These are phyloP conservation scores for Saccharomycopsis phalli DNA, from an alignment of 1,139 yeast genomes.

Conservation along the genomic window DNA sequence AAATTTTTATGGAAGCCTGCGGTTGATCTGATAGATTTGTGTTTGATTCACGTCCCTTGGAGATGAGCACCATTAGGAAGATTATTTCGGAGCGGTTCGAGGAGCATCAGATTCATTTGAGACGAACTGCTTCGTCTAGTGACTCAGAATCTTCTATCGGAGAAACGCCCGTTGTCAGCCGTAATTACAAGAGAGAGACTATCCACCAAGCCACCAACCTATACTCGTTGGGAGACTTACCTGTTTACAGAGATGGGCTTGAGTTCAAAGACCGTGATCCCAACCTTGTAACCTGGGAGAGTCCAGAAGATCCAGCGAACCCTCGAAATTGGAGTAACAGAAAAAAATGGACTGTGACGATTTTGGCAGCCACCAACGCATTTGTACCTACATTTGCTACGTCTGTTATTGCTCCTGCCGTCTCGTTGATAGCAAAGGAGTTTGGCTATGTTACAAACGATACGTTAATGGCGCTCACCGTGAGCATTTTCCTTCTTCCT, in stretches of 20 bases:
- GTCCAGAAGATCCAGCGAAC: slow-evolving; percentile 46
- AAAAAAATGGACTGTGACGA: slow-evolving; percentile 37
- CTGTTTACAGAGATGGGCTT: slow-evolving; percentile 37
- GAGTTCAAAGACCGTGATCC: slow-evolving; percentile 47
- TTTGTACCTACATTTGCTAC: slow-evolving; percentile 52
- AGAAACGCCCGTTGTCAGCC: neutral
- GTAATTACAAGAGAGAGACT: neutral
- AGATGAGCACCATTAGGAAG: neutral
- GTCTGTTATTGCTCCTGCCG: slow-evolving; percentile 52
- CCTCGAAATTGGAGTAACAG: slow-evolving; percentile 52
- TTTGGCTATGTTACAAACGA: slow-evolving; percentile 31
- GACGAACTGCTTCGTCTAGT: neutral
- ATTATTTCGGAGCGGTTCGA: neutral
- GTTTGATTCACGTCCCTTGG: neutral
- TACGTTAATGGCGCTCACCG: slow-evolving; percentile 39
- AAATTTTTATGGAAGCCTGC: too few species aligned
- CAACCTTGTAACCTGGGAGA: slow-evolving; percentile 59
- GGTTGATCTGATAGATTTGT: too few species aligned
- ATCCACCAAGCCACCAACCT: neutral
- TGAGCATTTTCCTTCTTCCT: slow-evolving; percentile 51
- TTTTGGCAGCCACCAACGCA: slow-evolving; percentile 44
- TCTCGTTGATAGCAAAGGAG: slow-evolving; percentile 35
- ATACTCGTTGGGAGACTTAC: slow-evolving; percentile 21
- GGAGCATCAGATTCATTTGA: neutral
- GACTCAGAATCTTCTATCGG: neutral